Conservation (phyloP, 257 asterid species). For the Solanum bukasovii region DNA sequence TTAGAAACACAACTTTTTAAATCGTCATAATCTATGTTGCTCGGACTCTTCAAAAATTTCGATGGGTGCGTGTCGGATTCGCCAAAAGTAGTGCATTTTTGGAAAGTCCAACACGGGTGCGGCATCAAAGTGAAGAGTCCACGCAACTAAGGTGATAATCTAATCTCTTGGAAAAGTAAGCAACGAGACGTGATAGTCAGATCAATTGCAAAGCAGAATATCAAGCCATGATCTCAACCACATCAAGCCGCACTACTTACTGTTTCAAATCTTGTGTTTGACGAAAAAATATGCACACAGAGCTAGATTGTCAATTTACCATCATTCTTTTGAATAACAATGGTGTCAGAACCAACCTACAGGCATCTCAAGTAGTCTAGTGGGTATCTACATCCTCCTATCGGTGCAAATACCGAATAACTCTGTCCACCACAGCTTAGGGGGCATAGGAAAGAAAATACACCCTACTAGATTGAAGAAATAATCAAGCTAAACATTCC, state of each 20-base stretch:
- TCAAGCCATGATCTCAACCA: not conserved
- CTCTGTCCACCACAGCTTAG: not conserved
- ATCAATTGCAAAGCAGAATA: not conserved
- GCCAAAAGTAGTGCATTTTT: no score
- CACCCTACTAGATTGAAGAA: not conserved
- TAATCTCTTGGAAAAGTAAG: not conserved
- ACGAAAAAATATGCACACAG: not conserved
- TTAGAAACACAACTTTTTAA: not conserved
- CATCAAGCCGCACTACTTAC: not conserved
- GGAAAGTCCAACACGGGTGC: no score
- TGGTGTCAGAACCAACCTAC: not conserved
- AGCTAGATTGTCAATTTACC: not conserved
- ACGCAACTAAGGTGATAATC: not conserved
- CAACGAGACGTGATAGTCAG: not conserved
- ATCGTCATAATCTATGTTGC: not conserved
- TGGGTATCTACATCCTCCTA: not conserved
- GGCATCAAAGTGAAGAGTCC: no score
- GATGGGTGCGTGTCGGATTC: no score
- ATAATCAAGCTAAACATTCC: not conserved
- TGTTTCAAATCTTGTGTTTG: not conserved
- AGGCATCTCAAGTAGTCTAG: not conserved
- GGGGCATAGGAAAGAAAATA: not conserved
- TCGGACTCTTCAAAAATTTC: no score
- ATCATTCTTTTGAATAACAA: not conserved
- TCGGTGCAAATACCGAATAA: not conserved